Base-by-base conservation (phyloP, 2,329 filamentous ascomycete species). In the Colletotrichum noveboracense region DNA sequence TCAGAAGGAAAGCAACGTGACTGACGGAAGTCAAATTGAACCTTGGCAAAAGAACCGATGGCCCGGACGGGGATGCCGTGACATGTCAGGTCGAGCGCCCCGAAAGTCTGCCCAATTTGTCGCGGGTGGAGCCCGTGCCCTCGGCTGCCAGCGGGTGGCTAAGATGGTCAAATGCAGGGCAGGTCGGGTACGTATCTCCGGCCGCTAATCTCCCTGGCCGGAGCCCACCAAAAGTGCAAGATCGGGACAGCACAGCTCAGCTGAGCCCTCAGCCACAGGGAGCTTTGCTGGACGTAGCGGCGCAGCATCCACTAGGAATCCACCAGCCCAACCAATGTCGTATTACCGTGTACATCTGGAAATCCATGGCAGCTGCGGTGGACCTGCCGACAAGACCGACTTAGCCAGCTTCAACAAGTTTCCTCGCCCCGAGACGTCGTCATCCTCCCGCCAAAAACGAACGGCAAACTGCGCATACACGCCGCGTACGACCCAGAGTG, bases 261-360 rank as follows among this genome's bases (percentile, higher is more conserved):
- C 73, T 71, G 61, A 71, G 71, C 26, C 68, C 76, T 76, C 70
- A 77, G 76, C 76, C 76, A 77, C 76, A 56, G 75, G 64, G 24
- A 77, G 75, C 74, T 77, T 69, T 72, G 71, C 74, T 75, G 70
- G 67, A 70, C 32, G 52, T 58, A 48, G 75, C 75, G 76, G 75
- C 76, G 75, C 75, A 77, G 76, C 74, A 66, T 65, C 67, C 75
- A 72, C 67, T 65, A 58, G 61, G 72, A 72, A 72, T 76, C 72
- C 72, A 72, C 76, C 76, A 75, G 65, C 72, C 73, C 73, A 68
- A 58, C 73, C 73, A 77, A 67, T 76, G 76, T 77, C 64, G 61
- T 76, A 75, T 77, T 70, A 71, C 71, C 67, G 67, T 58, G 62
- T 71, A 70, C 67, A 36, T 30, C 26, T 60, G 62, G 65, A 48